Evolutionary conservation across 495 filamentous ascomycete genomes (phyloP), one percentile per base, ranked within the genome.

Genomic region (Aspergillus mulundensis): DNA sequence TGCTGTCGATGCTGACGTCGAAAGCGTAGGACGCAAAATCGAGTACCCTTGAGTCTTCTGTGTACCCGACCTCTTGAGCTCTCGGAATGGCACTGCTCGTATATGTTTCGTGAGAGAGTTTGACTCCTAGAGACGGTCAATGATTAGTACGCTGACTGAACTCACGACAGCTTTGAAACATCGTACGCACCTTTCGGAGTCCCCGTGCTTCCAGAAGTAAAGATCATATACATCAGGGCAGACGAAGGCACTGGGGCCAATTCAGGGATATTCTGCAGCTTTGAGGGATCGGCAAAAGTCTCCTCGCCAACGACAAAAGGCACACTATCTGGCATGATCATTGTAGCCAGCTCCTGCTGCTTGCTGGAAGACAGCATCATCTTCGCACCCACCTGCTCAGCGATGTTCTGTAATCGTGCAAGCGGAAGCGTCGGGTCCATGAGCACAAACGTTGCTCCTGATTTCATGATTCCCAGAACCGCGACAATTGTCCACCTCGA

Each of bases 131-230:
- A 15, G 32, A 36, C 2, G 32, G 32, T 36, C 11, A 36, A 14
- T 15, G 11, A 36, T 36, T 2, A 10, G 12, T 15, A 36, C 32
- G 10, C 28, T 4, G 28, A 30, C n/a, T n/a, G n/a, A n/a, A n/a
- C n/a, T n/a, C n/a, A n/a, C n/a, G n/a, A n/a, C n/a, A n/a, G n/a
- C n/a, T n/a, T n/a, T 36, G 32, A 36, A 36, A 10, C 11, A 2
- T 36, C 32, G 32, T 36, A 36, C 32, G 12, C 32, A 36, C 32
- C 82, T 59, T 82, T 82, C 0, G 79, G 79, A n/a, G 69, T 77
- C 5, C 78, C 78, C 1, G 79, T 82, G n/a, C 71, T 77, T 7
- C 80, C 80, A 19, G 76, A 79, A 6, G 79, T 82, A 58, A 80
- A 82, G 19, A 82, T 75, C 15, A 75, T 60, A 55, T 72, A 79